Evolutionary conservation across 140 eudicot species (phyloP).

Genomic region (Flaveria floridana): DNA sequence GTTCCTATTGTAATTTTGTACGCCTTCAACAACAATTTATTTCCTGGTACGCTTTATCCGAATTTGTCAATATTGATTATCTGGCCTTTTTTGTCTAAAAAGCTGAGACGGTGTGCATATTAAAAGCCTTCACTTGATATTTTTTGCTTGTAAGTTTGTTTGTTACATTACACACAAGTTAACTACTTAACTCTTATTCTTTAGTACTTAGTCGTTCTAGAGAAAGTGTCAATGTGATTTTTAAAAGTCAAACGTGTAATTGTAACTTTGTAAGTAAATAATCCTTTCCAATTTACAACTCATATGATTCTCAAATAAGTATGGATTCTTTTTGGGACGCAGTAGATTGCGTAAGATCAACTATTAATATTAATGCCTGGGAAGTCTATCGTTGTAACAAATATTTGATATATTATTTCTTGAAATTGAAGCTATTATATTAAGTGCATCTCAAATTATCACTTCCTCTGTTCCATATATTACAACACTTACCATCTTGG

Average conservation of each 20-base stretch:
- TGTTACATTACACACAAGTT: neutral
- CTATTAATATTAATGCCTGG: neutral
- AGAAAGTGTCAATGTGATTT: neutral
- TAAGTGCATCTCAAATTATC: neutral
- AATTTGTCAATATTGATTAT: neutral
- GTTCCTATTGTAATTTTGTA: slow-evolving; percentile 73
- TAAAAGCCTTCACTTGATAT: neutral
- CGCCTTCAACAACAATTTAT: slow-evolving; percentile 66
- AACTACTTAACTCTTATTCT: neutral
- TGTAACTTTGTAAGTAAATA: neutral
- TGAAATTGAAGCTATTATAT: neutral
- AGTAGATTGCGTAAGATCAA: neutral
- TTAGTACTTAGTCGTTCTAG: slow-evolving; percentile 2
- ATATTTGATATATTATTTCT: neutral
- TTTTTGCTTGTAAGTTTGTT: neutral
- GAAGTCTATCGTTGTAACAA: neutral
- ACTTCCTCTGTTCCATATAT: neutral
- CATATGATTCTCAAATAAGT: neutral
- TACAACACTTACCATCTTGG: neutral
- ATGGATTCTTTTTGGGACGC: neutral
- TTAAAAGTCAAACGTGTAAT: neutral
- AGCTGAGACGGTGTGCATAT: neutral
- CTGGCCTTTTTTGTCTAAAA: neutral
- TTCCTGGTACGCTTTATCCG: slow-evolving; percentile 54
- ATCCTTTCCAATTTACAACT: neutral